These are phyloP conservation scores for Potentilla sterilis DNA, from an alignment of 306 rosid species.

Conservation along the genomic window DNA sequence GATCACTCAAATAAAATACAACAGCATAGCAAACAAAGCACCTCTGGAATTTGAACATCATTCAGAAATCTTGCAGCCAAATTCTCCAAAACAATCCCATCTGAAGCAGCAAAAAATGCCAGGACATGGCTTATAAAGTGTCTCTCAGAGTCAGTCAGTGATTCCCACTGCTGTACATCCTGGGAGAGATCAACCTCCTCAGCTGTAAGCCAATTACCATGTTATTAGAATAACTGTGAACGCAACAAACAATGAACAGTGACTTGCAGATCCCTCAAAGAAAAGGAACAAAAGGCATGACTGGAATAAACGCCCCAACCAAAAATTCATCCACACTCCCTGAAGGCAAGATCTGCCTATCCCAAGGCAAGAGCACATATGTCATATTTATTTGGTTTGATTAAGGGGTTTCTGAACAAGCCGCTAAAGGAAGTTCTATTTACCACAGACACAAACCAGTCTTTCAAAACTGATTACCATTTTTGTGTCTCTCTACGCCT, in stretches of 20 bases:
- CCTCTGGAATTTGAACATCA: conserved; percentile 90
- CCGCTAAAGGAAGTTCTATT: background rate
- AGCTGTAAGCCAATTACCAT: conserved; percentile 47
- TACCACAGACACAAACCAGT: background rate
- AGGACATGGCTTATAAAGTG: conserved; percentile 74
- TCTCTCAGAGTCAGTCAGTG: conserved; percentile 70
- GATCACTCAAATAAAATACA: background rate
- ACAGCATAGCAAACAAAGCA: conserved; percentile 22
- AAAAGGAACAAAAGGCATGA: background rate
- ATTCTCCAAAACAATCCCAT: conserved; percentile 88
- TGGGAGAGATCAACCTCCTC: conserved; percentile 90
- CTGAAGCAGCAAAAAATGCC: conserved; percentile 92
- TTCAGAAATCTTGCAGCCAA: conserved; percentile 80
- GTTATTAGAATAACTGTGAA: conserved; percentile 18
- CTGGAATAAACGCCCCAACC: background rate
- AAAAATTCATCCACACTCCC: background rate
- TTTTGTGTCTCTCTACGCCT: background rate
- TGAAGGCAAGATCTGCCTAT: background rate
- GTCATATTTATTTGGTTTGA: background rate
- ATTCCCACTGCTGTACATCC: conserved; percentile 71
- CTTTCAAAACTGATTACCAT: background rate
- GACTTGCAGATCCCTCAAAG: background rate
- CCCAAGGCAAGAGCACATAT: background rate
- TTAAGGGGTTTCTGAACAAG: background rate
- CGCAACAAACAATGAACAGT: background rate